Base-by-base conservation (phyloP, 2,329 filamentous ascomycete species). In the Claviceps sp. region DNA sequence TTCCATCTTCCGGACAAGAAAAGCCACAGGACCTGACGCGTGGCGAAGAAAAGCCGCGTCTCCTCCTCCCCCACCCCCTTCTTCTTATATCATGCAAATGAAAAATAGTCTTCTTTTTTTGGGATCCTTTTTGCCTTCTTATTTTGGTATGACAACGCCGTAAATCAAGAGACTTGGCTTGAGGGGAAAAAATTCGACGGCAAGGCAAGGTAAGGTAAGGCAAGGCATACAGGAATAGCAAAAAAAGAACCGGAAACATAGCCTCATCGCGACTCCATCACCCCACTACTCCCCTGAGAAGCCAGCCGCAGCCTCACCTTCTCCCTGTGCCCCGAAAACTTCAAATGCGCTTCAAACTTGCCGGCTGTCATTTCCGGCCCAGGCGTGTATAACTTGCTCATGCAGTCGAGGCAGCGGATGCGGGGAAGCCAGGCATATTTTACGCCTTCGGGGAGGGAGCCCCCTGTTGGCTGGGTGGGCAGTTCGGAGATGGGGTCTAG, bases 321-420 rank as follows among this genome's bases (percentile, higher is more conserved):
- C 58, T 87, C 81, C 60, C 84, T 79, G 66, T 98, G 93, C 50
- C 77, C 74, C 44, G 86, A 80, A 67, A 95, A 96, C 67, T 84
- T 87, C 48, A 97, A 73, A 70, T 98, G 93, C 1, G 94, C 82
- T 68, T 95, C 88, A 57, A 98, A 98, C 63, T 95, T 95, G 46
- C 84, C 84, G 5, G 91, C 87, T 2, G 89, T 89, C 65, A 79
- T 85, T 24, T 85, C 88, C 0, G 90, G 89, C 0, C 89, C 87
- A 0, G 90, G 88, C 0, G 90, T 95, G 67, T 98, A 98, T 11
- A 95, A 73, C 67, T 96, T 97, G 34, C 88, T 89, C 0, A 89
- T 88, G 65, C 93, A 97, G 66, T 98, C 93, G 47, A 85, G 80
- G 66, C 93, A 98, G 54, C 88, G 79, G 57, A 98, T 96, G 49